Base-by-base conservation (phyloP, 495 filamentous ascomycete species). In the Mytilinidion resinicola region DNA sequence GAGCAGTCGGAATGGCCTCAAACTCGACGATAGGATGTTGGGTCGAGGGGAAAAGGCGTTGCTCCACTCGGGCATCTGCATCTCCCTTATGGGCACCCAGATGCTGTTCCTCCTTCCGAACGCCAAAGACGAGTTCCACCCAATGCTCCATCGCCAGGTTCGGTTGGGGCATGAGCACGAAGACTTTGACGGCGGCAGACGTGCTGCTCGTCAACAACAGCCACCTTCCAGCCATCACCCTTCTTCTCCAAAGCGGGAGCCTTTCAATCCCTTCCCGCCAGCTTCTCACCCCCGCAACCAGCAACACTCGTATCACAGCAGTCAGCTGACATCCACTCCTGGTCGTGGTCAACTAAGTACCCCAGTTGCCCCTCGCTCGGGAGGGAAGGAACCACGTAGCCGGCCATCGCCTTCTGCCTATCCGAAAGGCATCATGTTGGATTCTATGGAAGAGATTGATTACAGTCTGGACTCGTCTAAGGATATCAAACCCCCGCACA, bases 41-140 rank as follows among this genome's bases (percentile, higher is more conserved):
- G 86, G 85, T 66, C 78, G 81, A 51, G 85, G 84, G 34, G 75
- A 83, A 39, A 78, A 81, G 25, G 79, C 80, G 25, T 72, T 81
- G 17, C 78, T 98, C 36, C 79, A 81, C 17, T 92, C 89, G 68
- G 93, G 93, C 35, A 83, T 89, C 67, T 87, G 97, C 50, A 85
- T 98, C 54, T 89, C 95, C 65, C 86, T 96, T 70, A 87, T 85
- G 57, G 90, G 90, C 46, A 84, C 89, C 6, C 90, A 97, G 74
- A 98, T 98, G 93, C 90, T 97, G 82, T 98, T 97, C 74, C 87
- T 96, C 15, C 80, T 91, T 21, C 90, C 93, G n/a, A 72, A 73
- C 44, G 34, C 51, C 19, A 46, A 59, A 9, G 63, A 66, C 37
- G 15, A 35, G 11, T 66, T 66, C 52, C 63, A 66, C 49, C 56